These are phyloP conservation scores for Syzygium aromaticum DNA, from an alignment of 345 rosid genomes.

Conservation along the genomic window DNA sequence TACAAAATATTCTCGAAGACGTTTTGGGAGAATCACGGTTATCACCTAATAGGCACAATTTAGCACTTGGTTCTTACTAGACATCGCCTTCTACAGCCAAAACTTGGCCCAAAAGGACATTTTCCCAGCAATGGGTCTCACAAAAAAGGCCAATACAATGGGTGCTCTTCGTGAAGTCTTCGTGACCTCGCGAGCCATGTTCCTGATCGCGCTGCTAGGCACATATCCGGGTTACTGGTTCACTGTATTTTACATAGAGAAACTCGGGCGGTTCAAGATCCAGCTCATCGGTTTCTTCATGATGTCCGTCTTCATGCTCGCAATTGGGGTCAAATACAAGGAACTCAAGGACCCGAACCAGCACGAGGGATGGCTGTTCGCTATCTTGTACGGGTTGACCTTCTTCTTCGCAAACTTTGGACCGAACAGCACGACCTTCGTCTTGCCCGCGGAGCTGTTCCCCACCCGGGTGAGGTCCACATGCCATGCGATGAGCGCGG, in stretches of 20 bases:
- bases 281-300: conserved; percentile 43
- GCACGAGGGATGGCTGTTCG: conserved; percentile 11
- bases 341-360: conserved; percentile 11
- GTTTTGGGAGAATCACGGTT: conserved; percentile 28
- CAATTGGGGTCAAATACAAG: conserved; percentile 18
- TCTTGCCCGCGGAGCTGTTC: conserved; percentile 43
- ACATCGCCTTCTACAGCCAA: conserved; percentile 47
- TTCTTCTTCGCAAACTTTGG: conserved; percentile 60
- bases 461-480: conserved; percentile 43
- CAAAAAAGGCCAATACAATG: background rate
- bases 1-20: conserved; percentile 19
- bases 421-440: conserved; percentile 43
- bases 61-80: conserved; percentile 43
- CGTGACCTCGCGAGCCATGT: conserved; percentile 36
- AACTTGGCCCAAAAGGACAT: conserved; percentile 43
- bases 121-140: conserved; percentile 23
- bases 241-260: conserved; percentile 33
- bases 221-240: conserved; percentile 54
- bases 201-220: conserved; percentile 26
- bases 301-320: conserved; percentile 39
- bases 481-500: conserved; percentile 42
- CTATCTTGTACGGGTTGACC: conserved; percentile 27
- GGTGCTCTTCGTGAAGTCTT: conserved; percentile 34
- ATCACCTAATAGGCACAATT: conserved; percentile 32
- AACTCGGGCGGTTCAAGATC: conserved; percentile 28